Evolutionary conservation across 2,329 filamentous ascomycete species (phyloP), one percentile per base, ranked within the genome.

Genomic region (Sarocladium kiliense): DNA sequence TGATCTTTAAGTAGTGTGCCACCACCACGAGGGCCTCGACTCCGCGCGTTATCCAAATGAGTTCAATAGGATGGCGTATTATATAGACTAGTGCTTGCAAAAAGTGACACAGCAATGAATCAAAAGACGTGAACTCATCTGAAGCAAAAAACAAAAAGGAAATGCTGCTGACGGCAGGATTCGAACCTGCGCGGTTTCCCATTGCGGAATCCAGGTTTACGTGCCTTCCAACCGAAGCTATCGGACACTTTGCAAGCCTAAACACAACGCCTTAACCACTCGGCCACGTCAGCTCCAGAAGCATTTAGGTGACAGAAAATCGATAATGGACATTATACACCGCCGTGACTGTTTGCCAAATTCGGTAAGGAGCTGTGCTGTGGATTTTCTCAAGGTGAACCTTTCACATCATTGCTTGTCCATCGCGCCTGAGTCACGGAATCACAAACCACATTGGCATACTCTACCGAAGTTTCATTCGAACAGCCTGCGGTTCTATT

Each of bases 221-320:
- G 14, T 14, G 14, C 23, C 44, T 21, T 23, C 10, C n/a, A 18
- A n/a, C n/a, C 12, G 36, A 39, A 37, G 26, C 21, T 37, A 54
- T 21, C 32, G 58, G 50, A 54, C 54, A 56, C 45, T 26, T 19
- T 16, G 25, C 50, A 55, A 61, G 66, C 76, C 76, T 78, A 78
- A 78, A 78, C 75, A 76, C 74, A 76, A 72, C 76, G 76, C 76
- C 76, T 77, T 78, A 78, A 78, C 76, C 76, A 78, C 76, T 78
- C 76, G 75, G 75, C 76, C 75, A 78, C 44, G 41, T 50, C 34
- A 45, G 39, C 44, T 39, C 27, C 14, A 23, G 25, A 44, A 53
- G 12, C 27, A 36, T 34, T 49, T 53, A 56, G 54, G 42, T 50
- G 54, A 56, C n/a, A 54, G 32, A 12, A 37, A 12, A 3, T 44